Percentiles rank a stretch among this genome's conserved stretches.
phyloP scores from a whole-genome alignment of 805 yeast species.

The Lipomyces yamanashiensis region DNA sequence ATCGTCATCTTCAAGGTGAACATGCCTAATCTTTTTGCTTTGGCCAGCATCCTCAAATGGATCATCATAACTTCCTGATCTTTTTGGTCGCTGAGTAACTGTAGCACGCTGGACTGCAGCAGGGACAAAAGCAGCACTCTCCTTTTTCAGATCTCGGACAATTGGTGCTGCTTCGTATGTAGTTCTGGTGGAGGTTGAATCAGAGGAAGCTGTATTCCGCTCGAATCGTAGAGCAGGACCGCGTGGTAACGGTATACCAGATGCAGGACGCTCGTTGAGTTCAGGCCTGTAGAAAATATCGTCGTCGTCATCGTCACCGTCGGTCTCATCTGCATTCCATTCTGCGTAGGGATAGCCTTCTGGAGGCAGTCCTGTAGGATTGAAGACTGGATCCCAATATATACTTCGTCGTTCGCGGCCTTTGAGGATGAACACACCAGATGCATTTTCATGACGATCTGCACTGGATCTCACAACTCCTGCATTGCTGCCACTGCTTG shows the following conservation, averaged over 20 bases:
- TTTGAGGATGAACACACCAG: constrained; percentile 31
- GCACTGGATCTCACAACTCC: constrained; percentile 1
- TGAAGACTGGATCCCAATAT: constrained; percentile 38
- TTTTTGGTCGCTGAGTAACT: background rate
- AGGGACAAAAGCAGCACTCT: constrained; percentile 37
- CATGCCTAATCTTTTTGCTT: constrained; percentile 6
- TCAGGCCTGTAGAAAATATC: constrained; percentile 22
- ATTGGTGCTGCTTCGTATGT: constrained; percentile 41
- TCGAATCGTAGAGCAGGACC: constrained; percentile 34
- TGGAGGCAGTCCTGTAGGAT: constrained; percentile 38
- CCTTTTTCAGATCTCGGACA: constrained; percentile 37
- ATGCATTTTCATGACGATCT: constrained; percentile 26
- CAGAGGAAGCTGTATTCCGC: background rate
- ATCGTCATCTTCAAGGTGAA: constrained; percentile 4
- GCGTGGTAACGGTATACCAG: constrained; percentile 34
- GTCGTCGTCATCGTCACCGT: constrained; percentile 10
- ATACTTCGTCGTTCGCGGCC: constrained; percentile 36
- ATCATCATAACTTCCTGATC: background rate
- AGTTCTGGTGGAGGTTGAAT: constrained; percentile 11
- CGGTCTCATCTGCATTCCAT: constrained; percentile 24
- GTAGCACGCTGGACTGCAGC: constrained; percentile 29
- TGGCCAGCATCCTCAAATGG: background rate
- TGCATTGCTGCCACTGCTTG: background rate
- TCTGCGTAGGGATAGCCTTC: constrained; percentile 32
- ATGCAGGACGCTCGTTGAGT: constrained; percentile 24